Evolutionary conservation across 2,329 filamentous ascomycete species (phyloP).

Genomic region (Nectriaceae sp.): DNA sequence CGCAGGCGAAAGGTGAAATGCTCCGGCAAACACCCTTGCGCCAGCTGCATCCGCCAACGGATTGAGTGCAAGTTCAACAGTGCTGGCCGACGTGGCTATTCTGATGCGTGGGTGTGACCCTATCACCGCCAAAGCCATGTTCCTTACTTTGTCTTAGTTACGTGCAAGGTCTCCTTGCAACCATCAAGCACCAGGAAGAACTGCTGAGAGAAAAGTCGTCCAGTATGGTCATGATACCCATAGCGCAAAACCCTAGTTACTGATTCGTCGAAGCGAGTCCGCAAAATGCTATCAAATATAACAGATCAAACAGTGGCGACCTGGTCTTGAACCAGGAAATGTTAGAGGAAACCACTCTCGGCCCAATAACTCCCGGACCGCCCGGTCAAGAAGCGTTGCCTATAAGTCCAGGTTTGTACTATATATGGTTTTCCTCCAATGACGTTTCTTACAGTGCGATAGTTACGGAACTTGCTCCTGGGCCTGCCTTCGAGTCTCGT

Average conservation of each 20-base stretch:
- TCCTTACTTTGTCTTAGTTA: constrained; percentile 11
- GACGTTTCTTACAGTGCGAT: background rate
- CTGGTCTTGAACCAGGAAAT: background rate
- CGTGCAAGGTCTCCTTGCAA: constrained; percentile 20
- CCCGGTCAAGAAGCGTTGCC: too few species aligned
- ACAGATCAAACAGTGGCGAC: background rate
- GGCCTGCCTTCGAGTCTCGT: constrained; percentile 24
- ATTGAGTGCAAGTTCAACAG: constrained; percentile 27
- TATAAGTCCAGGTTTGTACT: too few species aligned
- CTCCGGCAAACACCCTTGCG: constrained; percentile 28
- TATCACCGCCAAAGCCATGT: background rate
- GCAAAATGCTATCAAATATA: background rate
- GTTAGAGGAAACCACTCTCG: too few species aligned
- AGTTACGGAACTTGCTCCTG: constrained; percentile 18
- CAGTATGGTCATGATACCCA: constrained; percentile 4
- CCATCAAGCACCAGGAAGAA: constrained; percentile 19
- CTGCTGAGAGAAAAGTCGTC: background rate
- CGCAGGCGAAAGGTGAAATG: constrained; percentile 32
- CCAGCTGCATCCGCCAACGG: constrained; percentile 24
- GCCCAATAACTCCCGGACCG: too few species aligned
- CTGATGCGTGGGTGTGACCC: constrained; percentile 17
- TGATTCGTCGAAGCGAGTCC: background rate
- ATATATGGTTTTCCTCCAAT: too few species aligned
- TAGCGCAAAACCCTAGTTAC: too few species aligned
- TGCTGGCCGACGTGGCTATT: constrained; percentile 20